Evolutionary conservation across 306 rosid species (phyloP).

Genomic region (Psophocarpus tetragonolobus): DNA sequence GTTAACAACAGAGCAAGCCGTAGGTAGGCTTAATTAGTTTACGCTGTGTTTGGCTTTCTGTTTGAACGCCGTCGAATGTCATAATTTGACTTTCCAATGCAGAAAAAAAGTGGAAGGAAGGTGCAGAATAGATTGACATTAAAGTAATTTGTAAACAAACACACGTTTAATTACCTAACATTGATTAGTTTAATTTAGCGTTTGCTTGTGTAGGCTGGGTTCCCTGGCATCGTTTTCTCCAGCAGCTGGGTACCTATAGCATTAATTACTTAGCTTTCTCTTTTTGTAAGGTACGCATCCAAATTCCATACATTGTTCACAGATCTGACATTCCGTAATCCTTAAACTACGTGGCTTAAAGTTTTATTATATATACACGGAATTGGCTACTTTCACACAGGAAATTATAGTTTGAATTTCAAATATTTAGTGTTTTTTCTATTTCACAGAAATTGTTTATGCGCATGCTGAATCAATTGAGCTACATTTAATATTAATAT

Average conservation of each 20-base stretch:
- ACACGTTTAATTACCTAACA: background rate
- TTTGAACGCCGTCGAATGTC: too few relatives aligned
- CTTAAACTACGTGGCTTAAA: conserved; percentile 38
- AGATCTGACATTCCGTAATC: conserved; percentile 88
- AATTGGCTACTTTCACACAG: background rate
- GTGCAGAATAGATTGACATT: too few relatives aligned
- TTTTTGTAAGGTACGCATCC: conserved; percentile 43
- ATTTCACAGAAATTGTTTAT: too few relatives aligned
- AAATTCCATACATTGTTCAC: conserved; percentile 25
- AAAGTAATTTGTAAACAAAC: too few relatives aligned
- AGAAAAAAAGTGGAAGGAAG: too few relatives aligned
- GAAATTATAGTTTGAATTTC: background rate
- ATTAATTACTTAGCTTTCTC: background rate
- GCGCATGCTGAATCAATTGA: too few relatives aligned
- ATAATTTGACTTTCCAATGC: too few relatives aligned
- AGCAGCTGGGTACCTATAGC: background rate
- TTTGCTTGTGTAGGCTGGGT: background rate
- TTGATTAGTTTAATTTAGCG: background rate
- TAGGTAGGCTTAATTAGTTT: too few relatives aligned
- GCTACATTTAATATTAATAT: too few relatives aligned
- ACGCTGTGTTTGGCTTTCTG: too few relatives aligned
- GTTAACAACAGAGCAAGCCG: too few relatives aligned
- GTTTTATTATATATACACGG: background rate
- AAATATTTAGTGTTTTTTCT: background rate
- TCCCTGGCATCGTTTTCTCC: conserved; percentile 35